Evolutionary conservation across 176 grass and related monocot genomes (phyloP).

Genomic region (Avena sativa): DNA sequence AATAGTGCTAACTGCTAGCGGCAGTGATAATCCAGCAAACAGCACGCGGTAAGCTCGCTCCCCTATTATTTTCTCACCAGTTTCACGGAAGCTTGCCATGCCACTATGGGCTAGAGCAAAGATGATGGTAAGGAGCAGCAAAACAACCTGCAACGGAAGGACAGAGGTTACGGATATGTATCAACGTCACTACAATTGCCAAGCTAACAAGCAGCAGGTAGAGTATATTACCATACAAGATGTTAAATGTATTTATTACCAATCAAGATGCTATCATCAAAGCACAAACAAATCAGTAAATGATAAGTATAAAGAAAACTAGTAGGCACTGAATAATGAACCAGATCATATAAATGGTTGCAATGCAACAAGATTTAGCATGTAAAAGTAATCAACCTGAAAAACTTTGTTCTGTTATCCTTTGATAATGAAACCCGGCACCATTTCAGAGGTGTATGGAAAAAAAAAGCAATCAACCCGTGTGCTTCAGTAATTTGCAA

Average conservation of each 20-base stretch:
- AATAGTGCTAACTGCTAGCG: constrained; percentile 80
- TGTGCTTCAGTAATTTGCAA: neutral
- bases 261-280: neutral
- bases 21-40: constrained; percentile 91
- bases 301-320: neutral
- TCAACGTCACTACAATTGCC: constrained; percentile 9
- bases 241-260: neutral
- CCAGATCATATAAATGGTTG: neutral
- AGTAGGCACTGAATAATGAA: neutral
- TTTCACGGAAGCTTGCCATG: constrained; percentile 83
- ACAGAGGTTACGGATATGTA: neutral
- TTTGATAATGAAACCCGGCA: no score
- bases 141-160: constrained; percentile 60
- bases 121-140: constrained; percentile 78
- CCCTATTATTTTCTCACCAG: constrained; percentile 82
- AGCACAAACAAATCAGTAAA: neutral
- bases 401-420: no score
- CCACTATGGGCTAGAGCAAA: constrained; percentile 94
- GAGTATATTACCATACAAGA: neutral
- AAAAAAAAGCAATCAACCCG: no score
- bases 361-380: neutral
- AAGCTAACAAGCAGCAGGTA: neutral
- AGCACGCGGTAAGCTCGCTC: constrained; percentile 82
- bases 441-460: no score
- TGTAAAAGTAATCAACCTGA: no score